Percentiles rank a stretch among this genome's conserved stretches.
Evolutionary conservation across 352 stramenopile genomes (phyloP).

Genomic region (Pythium vanterpoolii): DNA sequence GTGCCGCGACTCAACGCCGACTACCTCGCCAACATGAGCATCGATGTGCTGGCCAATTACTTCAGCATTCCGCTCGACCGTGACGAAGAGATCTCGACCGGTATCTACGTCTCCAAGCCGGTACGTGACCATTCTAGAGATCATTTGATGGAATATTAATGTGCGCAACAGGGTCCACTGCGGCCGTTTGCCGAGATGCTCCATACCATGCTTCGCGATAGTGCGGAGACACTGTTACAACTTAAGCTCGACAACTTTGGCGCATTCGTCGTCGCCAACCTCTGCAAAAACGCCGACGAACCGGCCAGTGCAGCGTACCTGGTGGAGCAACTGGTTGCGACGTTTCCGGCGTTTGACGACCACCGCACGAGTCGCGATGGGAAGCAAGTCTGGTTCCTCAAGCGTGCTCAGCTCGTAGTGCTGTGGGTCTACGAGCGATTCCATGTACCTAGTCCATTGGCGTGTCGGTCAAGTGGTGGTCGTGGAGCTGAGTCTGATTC

Average conservation of each 20-base stretch:
- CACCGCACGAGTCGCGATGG: conserved; percentile 40
- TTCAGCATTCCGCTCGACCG: conserved; percentile 71
- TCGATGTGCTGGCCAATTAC: conserved; percentile 68
- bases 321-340: conserved; percentile 45
- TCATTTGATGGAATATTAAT: not conserved
- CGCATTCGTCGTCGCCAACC: conserved; percentile 65
- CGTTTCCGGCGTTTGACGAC: conserved; percentile 76
- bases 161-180: conserved; percentile 52
- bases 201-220: conserved; percentile 52
- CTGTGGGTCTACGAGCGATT: conserved; percentile 62
- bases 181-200: conserved; percentile 68
- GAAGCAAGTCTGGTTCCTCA: conserved; percentile 55
- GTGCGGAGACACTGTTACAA: conserved; percentile 2
- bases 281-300: conserved; percentile 22
- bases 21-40: conserved; percentile 55
- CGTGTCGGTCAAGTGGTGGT: not conserved
- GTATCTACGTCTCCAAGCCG: conserved; percentile 81
- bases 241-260: conserved; percentile 51
- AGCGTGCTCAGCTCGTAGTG: conserved; percentile 63
- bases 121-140: conserved; percentile 23
- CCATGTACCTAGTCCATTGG: conserved; percentile 27
- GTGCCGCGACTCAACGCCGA: conserved; percentile 54
- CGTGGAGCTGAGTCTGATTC: not conserved
- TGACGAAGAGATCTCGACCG: conserved; percentile 66
- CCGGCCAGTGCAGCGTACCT: conserved; percentile 46